Percentiles rank a stretch among this genome's conserved stretches.
These are phyloP conservation scores for Lepidium didymum DNA, from an alignment of 345 rosid species.

Conservation along the genomic window DNA sequence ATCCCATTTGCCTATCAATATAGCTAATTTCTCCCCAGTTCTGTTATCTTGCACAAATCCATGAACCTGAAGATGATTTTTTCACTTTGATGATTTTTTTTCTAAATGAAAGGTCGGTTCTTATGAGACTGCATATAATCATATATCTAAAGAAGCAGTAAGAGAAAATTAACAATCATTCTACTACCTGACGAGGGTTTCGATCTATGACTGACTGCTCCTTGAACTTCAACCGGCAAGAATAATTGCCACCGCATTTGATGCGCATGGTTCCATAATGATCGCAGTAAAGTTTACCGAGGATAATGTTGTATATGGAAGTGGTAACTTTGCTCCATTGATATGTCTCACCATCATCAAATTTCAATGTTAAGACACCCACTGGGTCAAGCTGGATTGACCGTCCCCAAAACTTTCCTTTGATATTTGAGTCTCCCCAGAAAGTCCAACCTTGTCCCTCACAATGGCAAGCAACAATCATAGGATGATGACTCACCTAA, in stretches of 20 bases:
- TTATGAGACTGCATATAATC: not conserved
- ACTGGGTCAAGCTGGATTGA: constrained; percentile 99
- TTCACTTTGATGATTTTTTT: not conserved
- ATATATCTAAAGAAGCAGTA: not conserved
- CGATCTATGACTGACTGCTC: constrained; percentile 97
- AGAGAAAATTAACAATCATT: not conserved
- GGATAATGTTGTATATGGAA: constrained; percentile 93
- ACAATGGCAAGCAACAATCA: constrained; percentile 96
- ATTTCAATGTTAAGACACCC: constrained; percentile 74
- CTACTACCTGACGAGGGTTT: constrained; percentile 89
- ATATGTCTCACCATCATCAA: constrained; percentile 83
- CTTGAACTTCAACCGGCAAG: constrained; percentile 94
- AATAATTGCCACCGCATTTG: constrained; percentile 74
- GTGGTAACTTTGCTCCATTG: constrained; percentile 99
- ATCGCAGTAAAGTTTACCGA: constrained; percentile 91
- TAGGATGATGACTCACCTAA: constrained; percentile 99
- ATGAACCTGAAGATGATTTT: constrained; percentile 56
- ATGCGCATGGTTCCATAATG: constrained; percentile 98
- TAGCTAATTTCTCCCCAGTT: constrained; percentile 95
- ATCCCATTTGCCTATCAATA: constrained; percentile 98
- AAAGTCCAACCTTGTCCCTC: constrained; percentile 99
- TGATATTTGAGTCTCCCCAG: constrained; percentile 98
- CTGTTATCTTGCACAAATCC: constrained; percentile 95
- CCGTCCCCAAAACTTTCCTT: constrained; percentile 97
- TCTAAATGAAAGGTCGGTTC: not conserved